phyloP scores from a whole-genome alignment of 2,329 filamentous ascomycete genomes.

The Ceratocystis cubensis region DNA sequence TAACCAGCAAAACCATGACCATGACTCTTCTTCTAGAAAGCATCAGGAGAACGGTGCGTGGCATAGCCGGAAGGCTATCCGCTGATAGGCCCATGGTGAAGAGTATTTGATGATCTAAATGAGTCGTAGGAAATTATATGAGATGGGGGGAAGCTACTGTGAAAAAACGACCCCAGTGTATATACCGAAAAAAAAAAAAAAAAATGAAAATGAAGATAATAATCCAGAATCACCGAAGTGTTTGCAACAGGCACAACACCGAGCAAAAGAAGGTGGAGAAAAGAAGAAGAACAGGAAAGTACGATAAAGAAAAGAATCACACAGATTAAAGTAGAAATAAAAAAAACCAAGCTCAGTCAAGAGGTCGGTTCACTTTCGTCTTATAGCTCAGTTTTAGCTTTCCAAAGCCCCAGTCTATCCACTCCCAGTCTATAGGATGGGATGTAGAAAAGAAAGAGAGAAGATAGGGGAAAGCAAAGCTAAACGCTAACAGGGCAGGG shows the following conservation, averaged over 20 bases:
- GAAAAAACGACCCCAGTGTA: not conserved
- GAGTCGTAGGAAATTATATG: not conserved
- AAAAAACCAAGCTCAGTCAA: not conserved
- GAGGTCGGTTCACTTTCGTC: slow-evolving; percentile 11
- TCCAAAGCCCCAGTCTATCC: not conserved
- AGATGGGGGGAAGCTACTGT: not conserved
- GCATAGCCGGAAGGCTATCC: slow-evolving; percentile 11
- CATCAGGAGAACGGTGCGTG: slow-evolving; percentile 14
- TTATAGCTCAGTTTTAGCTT: slow-evolving; percentile 10
- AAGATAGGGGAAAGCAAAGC: not conserved
- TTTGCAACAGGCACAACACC: not conserved
- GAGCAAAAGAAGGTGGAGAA: not conserved
- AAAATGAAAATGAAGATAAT: not conserved
- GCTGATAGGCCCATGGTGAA: slow-evolving; percentile 15
- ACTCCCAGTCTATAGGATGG: not conserved
- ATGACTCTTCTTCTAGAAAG: slow-evolving; percentile 19
- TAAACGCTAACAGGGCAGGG: slow-evolving; percentile 1
- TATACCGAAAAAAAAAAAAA: too few species aligned
- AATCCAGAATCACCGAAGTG: not conserved
- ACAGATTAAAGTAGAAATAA: not conserved
- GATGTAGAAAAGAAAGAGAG: not conserved
- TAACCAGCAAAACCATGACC: slow-evolving; percentile 13
- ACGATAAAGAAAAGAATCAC: slow-evolving; percentile 7
- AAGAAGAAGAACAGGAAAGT: not conserved
- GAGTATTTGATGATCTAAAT: not conserved